Percentiles rank a stretch among this genome's conserved stretches.
Conservation (phyloP, 202 grass and related monocot genomes). For the Bolboschoenoplectus hybrid region DNA sequence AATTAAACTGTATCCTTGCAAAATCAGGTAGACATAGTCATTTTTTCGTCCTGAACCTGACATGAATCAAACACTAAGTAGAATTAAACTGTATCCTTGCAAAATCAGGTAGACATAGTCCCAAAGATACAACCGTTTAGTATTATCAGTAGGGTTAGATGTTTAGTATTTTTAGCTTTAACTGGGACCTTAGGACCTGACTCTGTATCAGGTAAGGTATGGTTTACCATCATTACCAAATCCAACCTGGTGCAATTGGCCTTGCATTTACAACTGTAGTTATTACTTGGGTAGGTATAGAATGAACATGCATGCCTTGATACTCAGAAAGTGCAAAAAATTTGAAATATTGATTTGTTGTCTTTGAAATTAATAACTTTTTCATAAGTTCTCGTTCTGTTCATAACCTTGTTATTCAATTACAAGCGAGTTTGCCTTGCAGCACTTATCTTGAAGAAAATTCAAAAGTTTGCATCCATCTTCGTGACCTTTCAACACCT, state of each 20-base stretch:
- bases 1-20: neutral
- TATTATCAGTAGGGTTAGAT: neutral
- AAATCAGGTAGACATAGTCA: neutral
- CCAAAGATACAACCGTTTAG: neutral
- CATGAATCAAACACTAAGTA: neutral
- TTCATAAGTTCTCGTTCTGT: neutral
- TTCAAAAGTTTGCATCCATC: neutral
- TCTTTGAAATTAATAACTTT: neutral
- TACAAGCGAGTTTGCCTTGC: neutral
- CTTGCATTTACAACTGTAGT: constrained; percentile 18
- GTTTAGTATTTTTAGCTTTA: neutral
- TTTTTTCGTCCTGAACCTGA: neutral
- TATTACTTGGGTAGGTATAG: neutral
- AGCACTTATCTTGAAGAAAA: neutral
- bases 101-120: neutral
- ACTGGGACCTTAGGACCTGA: neutral
- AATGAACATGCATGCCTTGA: neutral
- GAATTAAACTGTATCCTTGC: neutral
- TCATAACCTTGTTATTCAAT: neutral
- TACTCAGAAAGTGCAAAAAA: neutral
- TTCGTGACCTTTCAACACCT: neutral
- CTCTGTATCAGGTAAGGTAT: neutral
- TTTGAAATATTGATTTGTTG: neutral
- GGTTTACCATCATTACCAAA: neutral
- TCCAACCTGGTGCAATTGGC: neutral